These are phyloP conservation scores for Chrysosporium queenslandicum DNA, from an alignment of 2,329 filamentous ascomycete genomes.

Conservation along the genomic window DNA sequence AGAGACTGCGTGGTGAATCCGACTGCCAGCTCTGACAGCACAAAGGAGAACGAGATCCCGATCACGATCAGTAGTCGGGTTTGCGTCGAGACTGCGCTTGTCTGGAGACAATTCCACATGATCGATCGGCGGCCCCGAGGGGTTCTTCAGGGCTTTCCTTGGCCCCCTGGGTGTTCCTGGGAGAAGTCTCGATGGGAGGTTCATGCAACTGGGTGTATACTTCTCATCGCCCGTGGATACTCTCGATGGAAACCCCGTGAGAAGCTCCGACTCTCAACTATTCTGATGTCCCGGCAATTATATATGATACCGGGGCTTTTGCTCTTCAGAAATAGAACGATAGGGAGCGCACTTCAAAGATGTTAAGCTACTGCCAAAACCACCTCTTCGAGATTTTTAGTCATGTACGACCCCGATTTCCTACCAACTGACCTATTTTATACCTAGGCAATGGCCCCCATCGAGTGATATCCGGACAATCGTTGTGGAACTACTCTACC, in stretches of 20 bases:
- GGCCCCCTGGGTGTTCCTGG: too few relatives aligned
- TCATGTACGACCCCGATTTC: neutral
- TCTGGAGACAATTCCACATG: neutral
- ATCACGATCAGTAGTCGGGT: constrained; percentile 15
- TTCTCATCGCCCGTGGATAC: too few relatives aligned
- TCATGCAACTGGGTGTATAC: too few relatives aligned
- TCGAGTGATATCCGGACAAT: neutral
- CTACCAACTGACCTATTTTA: neutral
- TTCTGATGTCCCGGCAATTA: too few relatives aligned
- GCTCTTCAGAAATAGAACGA: too few relatives aligned
- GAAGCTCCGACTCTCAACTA: too few relatives aligned
- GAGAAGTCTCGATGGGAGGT: neutral
- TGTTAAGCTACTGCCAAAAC: neutral
- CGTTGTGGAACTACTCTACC: neutral
- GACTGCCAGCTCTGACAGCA: constrained; percentile 33
- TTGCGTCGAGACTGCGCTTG: constrained; percentile 8
- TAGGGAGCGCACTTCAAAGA: too few relatives aligned
- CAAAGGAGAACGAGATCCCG: constrained; percentile 13
- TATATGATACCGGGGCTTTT: too few relatives aligned
- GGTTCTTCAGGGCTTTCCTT: too few relatives aligned
- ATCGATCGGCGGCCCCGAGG: neutral
- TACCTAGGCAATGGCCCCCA: neutral
- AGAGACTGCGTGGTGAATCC: constrained; percentile 62
- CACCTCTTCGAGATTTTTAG: too few relatives aligned
- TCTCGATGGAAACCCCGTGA: too few relatives aligned